A percentile compares a stretch with the other conserved stretches of the same genome.
Conservation (phyloP, 73 alveolate genomes). For the Uronychia setigera region DNA sequence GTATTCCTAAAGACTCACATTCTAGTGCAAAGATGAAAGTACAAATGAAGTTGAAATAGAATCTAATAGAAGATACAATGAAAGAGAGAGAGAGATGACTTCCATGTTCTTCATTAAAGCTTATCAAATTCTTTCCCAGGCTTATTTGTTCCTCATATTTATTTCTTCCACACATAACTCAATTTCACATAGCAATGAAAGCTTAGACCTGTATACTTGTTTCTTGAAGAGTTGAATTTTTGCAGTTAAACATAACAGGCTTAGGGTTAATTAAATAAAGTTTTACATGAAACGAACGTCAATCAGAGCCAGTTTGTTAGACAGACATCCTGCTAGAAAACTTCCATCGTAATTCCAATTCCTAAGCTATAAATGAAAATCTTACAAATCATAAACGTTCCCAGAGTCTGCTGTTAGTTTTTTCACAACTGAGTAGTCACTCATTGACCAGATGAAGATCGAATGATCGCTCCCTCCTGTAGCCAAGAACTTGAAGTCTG, state of each 20-base stretch:
- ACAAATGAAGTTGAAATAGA: not conserved
- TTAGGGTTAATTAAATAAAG: conserved; percentile 1
- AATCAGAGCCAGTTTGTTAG: conserved; percentile 21
- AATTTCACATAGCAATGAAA: too few relatives aligned
- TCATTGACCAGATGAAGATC: conserved; percentile 57
- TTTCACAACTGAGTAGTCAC: conserved; percentile 39
- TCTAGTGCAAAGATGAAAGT: not conserved
- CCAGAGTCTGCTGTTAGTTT: conserved; percentile 12
- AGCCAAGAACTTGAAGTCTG: conserved; percentile 54
- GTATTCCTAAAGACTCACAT: not conserved
- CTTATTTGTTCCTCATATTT: not conserved
- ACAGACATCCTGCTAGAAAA: not conserved
- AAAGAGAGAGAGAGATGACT: too few relatives aligned
- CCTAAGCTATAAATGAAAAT: not conserved
- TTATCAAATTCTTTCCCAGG: not conserved
- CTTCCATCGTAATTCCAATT: not conserved
- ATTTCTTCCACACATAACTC: too few relatives aligned
- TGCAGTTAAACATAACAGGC: not conserved
- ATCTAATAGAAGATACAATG: not conserved
- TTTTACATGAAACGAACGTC: conserved; percentile 38
- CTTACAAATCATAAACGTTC: not conserved
- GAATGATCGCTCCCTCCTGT: conserved; percentile 41
- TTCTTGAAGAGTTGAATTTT: too few relatives aligned
- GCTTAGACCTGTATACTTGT: not conserved
- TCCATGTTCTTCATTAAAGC: not conserved